Percentiles rank a stretch among this genome's conserved stretches.
Conservation (phyloP, 1,284 basidiomycete species). For the Peniophora sp. region DNA sequence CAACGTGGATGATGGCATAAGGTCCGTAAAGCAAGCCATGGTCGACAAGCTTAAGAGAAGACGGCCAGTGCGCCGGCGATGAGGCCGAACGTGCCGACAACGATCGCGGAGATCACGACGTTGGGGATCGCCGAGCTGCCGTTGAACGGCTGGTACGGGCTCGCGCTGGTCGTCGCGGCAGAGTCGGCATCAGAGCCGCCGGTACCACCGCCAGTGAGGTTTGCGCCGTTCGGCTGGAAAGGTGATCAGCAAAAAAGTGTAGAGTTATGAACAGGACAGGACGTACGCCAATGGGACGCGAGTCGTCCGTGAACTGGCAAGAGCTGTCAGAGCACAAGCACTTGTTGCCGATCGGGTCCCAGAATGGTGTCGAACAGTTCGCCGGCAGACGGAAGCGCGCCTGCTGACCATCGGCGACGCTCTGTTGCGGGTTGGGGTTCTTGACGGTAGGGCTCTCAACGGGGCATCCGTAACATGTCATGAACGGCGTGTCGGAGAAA, state of each 20-base stretch:
- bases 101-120: slow-evolving; percentile 23
- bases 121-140: slow-evolving; percentile 19
- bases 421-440: slow-evolving; percentile 62
- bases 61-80: slow-evolving; percentile 23
- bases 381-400: slow-evolving; percentile 49
- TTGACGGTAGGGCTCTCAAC: slow-evolving; percentile 39
- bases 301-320: slow-evolving; percentile 58
- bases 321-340: slow-evolving; percentile 51
- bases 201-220: slow-evolving; percentile 54
- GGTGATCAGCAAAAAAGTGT: slow-evolving; percentile 2
- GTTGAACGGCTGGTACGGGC: slow-evolving; percentile 45
- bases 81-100: slow-evolving; percentile 22
- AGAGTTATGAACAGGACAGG: slow-evolving; percentile 3
- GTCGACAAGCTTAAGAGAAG: not conserved
- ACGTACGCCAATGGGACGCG: slow-evolving; percentile 61
- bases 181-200: slow-evolving; percentile 23
- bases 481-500: slow-evolving; percentile 72
- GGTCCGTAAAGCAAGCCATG: no score
- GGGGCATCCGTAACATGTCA: slow-evolving; percentile 75
- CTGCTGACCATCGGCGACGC: slow-evolving; percentile 31
- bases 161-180: slow-evolving; percentile 15
- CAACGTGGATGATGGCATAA: no score
- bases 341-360: slow-evolving; percentile 61
- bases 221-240: slow-evolving; percentile 57
- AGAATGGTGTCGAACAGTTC: slow-evolving; percentile 75